Evolutionary conservation across 371 early-diverging fungal species (phyloP), one percentile per base, ranked within the genome.

Genomic region (Capillidium heterosporum): DNA sequence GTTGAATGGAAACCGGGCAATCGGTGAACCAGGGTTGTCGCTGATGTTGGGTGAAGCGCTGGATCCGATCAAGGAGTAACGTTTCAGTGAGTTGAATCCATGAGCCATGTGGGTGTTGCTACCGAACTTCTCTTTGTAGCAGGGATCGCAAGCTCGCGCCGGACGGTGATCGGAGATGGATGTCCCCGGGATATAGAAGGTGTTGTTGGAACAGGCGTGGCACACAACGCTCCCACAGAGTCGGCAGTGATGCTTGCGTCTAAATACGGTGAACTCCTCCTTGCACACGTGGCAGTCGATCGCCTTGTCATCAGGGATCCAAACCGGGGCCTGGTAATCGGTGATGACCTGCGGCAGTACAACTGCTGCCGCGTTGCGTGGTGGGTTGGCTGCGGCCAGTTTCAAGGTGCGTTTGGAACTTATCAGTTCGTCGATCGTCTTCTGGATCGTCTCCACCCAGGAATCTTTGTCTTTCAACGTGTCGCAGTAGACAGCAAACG

Each of bases 161-260:
- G 56, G 41, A 29, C 59, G 39, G 48, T 55, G 57, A 13, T 64
- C 61, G n/a, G 47, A 40, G n/a, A 57, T 48, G 32, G 40, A 47
- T 21, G 47, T 27, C 2, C 64, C 64, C 17, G 61, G 59, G 28
- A 64, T 64, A 8, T 51, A 48, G 54, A 64, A 64, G 2, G 54
- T 68, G 1, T 62, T 67, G 53, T 74, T 64, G 10, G 83, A 83
- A 58, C 85, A 85, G 7, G 71, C 63, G 48, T 75, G 72, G 61
- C 85, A 85, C 21, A 82, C 80, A 23, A 85, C 71, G 48, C 74
- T 76, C 24, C 86, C 86, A 59, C 86, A 84, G 1, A 74, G 71
- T 24, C 84, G 69, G 59, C 83, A 83, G 60, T 85, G 84, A 62
- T 83, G 84, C 61, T 76, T 69, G 4, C 81, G 68, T 50, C 70